phyloP scores from a whole-genome alignment of 805 yeast genomes.

The Wickerhamiella brachini region DNA sequence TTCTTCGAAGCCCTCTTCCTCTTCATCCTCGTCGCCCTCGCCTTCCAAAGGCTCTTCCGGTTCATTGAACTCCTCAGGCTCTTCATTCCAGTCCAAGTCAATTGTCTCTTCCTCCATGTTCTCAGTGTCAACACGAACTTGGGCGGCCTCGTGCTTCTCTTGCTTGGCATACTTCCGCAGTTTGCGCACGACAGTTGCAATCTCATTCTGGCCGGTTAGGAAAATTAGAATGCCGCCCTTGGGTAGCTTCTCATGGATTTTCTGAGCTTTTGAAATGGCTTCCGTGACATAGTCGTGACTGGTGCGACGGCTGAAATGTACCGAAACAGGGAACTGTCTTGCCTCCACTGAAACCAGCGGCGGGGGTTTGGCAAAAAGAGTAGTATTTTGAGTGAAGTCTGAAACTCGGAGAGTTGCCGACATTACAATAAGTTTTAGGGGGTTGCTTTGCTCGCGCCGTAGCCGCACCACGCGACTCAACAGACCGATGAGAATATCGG shows the following conservation, averaged over 20 bases:
- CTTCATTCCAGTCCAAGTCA: conserved; percentile 32
- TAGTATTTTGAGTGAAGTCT: conserved; percentile 75
- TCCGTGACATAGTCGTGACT: conserved; percentile 70
- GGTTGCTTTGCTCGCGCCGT: conserved; percentile 42
- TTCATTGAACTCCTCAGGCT: conserved; percentile 24
- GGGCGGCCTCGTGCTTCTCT: conserved; percentile 14
- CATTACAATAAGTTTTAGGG: conserved; percentile 80
- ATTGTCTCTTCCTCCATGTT: conserved; percentile 78
- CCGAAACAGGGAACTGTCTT: conserved; percentile 84
- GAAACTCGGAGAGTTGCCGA: conserved; percentile 91
- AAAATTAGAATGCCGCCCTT: conserved; percentile 89
- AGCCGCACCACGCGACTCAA: conserved; percentile 70
- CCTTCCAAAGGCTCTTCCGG: conserved; percentile 21
- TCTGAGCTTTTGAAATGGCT: conserved; percentile 69
- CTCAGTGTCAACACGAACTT: conserved; percentile 36
- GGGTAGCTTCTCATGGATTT: conserved; percentile 76
- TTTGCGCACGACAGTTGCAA: conserved; percentile 55
- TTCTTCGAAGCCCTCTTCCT: conserved; percentile 43
- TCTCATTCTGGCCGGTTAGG: conserved; percentile 91
- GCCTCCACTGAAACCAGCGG: conserved; percentile 85
- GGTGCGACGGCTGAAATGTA: conserved; percentile 78
- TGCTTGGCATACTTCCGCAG: conserved; percentile 53
- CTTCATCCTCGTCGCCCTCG: conserved; percentile 34
- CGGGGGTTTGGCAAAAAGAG: conserved; percentile 57
- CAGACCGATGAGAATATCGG: conserved; percentile 93